These are phyloP conservation scores for Aspergillus eucalypticola DNA, from an alignment of 2,329 filamentous ascomycete species.

Conservation along the genomic window DNA sequence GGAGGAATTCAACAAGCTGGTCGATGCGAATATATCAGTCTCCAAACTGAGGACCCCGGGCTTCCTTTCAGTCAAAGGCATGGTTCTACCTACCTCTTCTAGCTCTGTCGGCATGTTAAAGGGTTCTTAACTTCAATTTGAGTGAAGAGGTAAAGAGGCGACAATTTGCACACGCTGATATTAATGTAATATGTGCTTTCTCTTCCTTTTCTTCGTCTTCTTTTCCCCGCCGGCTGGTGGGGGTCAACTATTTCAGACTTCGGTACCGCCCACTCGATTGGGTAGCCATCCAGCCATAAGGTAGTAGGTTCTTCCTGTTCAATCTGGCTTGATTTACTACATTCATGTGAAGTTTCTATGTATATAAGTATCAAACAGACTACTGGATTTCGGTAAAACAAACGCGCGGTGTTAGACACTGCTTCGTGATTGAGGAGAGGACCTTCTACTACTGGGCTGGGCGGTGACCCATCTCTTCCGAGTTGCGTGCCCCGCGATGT, in stretches of 20 bases:
- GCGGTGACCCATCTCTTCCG: too few relatives aligned
- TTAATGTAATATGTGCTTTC: background rate
- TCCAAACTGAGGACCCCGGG: background rate
- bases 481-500: too few relatives aligned
- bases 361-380: too few relatives aligned
- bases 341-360: too few relatives aligned
- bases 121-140: background rate
- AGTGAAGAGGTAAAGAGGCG: background rate
- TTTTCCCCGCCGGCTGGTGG: background rate
- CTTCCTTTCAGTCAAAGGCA: background rate
- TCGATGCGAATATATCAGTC: background rate
- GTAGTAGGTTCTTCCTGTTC: constrained; percentile 31
- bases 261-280: background rate
- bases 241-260: background rate
- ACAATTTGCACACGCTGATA: too few relatives aligned
- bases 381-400: too few relatives aligned
- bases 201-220: background rate
- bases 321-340: constrained; percentile 32
- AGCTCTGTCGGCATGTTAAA: constrained; percentile 70
- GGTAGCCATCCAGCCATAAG: background rate
- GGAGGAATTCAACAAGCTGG: constrained; percentile 75
- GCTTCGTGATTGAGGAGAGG: too few relatives aligned
- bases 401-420: too few relatives aligned
- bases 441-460: too few relatives aligned
- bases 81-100: constrained; percentile 62